These are phyloP conservation scores for Passiflora organensis DNA, from an alignment of 345 rosid species.

Conservation along the genomic window DNA sequence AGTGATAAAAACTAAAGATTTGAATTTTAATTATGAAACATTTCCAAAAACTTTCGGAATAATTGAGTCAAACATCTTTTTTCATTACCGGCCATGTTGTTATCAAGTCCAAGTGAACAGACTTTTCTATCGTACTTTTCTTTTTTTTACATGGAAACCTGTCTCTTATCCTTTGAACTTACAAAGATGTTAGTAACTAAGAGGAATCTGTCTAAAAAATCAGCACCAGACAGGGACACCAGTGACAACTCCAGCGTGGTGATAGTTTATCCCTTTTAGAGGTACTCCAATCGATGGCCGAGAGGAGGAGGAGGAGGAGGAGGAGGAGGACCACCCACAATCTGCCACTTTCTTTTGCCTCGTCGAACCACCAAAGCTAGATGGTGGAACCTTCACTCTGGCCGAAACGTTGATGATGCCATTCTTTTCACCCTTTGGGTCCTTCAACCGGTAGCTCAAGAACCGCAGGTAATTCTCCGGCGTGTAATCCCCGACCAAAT, in stretches of 20 bases:
- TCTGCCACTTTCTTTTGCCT: background rate
- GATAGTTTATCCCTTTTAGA: too few species aligned
- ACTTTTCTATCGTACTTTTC: too few species aligned
- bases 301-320: background rate
- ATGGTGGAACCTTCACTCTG: conserved; percentile 17
- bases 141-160: too few species aligned
- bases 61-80: too few species aligned
- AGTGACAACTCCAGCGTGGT: background rate
- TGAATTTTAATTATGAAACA: too few species aligned
- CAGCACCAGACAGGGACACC: conserved; percentile 8
- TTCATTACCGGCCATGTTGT: too few species aligned
- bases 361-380: background rate
- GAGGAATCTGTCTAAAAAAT: too few species aligned
- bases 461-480: conserved; percentile 53
- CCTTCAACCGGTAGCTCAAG: conserved; percentile 65
- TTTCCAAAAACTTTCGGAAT: too few species aligned
- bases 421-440: conserved; percentile 34
- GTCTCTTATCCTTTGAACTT: too few species aligned
- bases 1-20: too few species aligned
- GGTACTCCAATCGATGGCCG: conserved; percentile 10
- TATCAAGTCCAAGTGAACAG: too few species aligned
- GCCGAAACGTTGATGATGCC: conserved; percentile 65
- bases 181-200: too few species aligned
- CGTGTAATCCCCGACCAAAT: conserved; percentile 44
- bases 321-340: background rate